Evolutionary conservation across 805 yeast species (phyloP).

Genomic region (Kodamaea kaohsiungensis): DNA sequence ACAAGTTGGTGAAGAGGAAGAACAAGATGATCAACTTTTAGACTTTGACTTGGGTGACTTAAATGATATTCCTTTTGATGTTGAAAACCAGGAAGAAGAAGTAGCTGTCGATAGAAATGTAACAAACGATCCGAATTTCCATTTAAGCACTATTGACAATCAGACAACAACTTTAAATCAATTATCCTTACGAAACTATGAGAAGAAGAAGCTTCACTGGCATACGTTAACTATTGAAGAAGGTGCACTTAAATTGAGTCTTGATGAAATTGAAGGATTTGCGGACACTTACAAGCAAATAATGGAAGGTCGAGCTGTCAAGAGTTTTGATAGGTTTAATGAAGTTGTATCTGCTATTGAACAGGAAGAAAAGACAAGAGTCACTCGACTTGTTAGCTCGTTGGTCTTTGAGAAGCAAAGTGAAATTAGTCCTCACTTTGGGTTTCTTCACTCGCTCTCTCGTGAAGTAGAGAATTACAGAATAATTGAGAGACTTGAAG

Average conservation of each 20-base stretch:
- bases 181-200: background rate
- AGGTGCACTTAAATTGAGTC: background rate
- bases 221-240: background rate
- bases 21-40: background rate
- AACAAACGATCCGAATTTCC: slow-evolving; percentile 14
- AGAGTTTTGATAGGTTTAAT: background rate
- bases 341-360: background rate
- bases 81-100: background rate
- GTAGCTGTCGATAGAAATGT: slow-evolving; percentile 4
- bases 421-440: background rate
- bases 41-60: slow-evolving; percentile 10
- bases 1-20: slow-evolving; percentile 23
- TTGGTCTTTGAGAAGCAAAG: background rate
- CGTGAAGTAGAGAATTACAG: slow-evolving; percentile 8
- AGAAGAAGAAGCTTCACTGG: background rate
- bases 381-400: background rate
- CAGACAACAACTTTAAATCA: background rate
- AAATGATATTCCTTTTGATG: background rate
- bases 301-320: background rate
- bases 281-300: background rate
- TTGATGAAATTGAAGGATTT: background rate
- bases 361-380: background rate
- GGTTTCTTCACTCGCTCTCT: slow-evolving; percentile 4
- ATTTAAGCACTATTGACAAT: slow-evolving; percentile 11
- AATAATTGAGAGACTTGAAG: slow-evolving; percentile 6